A percentile compares a stretch with the other conserved stretches of the same genome.
phyloP scores from a whole-genome alignment of 805 yeast species.

The Candida loeiensis region DNA sequence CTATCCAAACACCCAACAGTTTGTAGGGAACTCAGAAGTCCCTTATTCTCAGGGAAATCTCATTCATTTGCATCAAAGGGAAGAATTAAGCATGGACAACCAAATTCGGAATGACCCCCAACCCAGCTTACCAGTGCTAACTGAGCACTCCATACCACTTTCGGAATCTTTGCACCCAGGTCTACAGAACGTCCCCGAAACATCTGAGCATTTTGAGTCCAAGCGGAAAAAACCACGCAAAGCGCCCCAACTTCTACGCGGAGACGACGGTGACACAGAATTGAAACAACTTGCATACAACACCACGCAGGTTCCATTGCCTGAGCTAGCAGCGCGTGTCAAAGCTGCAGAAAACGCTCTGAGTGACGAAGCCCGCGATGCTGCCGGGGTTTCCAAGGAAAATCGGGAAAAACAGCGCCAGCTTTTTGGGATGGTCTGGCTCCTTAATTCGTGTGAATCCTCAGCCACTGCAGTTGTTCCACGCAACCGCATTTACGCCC shows the following conservation, averaged over 20 bases:
- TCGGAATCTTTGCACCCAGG: too few species aligned
- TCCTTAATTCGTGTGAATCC: conserved; percentile 62
- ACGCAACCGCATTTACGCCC: conserved; percentile 39
- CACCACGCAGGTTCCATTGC: conserved; percentile 33
- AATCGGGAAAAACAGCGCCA: conserved; percentile 61
- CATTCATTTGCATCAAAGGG: background rate
- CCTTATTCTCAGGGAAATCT: background rate
- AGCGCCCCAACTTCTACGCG: conserved; percentile 25
- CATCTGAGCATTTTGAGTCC: conserved; percentile 1
- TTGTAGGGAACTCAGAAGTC: too few species aligned
- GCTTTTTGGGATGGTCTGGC: conserved; percentile 78
- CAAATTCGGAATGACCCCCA: too few species aligned
- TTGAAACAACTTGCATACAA: conserved; percentile 36
- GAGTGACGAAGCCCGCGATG: background rate
- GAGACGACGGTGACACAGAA: conserved; percentile 36
- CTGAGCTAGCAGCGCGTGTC: conserved; percentile 44
- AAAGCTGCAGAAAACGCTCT: conserved; percentile 37
- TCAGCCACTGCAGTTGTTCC: conserved; percentile 41
- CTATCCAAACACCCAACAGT: background rate
- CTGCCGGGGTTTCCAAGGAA: conserved; percentile 8
- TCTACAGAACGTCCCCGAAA: background rate
- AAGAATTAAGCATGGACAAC: too few species aligned
- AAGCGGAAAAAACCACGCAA: conserved; percentile 25
- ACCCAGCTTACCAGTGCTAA: too few species aligned
- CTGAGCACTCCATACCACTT: too few species aligned